Conservation (phyloP, 768 basidiomycete genomes). For the Fomitopsis pulvina region DNA sequence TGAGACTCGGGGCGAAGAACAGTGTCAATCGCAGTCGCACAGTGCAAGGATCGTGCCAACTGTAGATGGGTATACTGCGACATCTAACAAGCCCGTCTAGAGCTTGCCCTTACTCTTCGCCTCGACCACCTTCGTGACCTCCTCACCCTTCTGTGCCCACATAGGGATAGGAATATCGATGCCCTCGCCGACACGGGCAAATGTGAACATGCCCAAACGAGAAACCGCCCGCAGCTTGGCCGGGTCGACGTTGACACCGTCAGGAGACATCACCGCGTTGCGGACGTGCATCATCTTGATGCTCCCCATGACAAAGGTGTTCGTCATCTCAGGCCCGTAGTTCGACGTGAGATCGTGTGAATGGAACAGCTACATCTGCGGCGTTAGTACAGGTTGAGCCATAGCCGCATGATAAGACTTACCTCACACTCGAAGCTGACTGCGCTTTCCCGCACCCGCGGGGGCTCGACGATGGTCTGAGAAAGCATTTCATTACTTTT, state of each 20-base stretch:
- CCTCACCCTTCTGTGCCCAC: constrained; percentile 33
- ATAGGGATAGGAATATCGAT: constrained; percentile 35
- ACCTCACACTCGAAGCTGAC: constrained; percentile 43
- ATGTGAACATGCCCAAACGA: constrained; percentile 34
- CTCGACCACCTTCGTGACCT: not conserved
- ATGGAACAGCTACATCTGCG: constrained; percentile 25
- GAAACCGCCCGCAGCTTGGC: constrained; percentile 30
- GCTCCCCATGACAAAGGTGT: constrained; percentile 30
- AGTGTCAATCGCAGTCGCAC: no score
- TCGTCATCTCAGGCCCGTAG: constrained; percentile 17
- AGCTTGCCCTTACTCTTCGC: constrained; percentile 2
- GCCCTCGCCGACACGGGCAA: constrained; percentile 21
- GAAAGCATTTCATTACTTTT: not conserved
- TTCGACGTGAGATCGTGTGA: constrained; percentile 28
- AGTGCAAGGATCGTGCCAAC: no score
- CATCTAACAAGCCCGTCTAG: not conserved
- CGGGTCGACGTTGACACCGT: constrained; percentile 29
- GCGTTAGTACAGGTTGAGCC: constrained; percentile 9
- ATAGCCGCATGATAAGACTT: constrained; percentile 2
- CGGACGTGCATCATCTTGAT: constrained; percentile 38
- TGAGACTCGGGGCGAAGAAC: no score
- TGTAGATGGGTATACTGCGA: not conserved
- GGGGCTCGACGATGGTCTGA: constrained; percentile 32
- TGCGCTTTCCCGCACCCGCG: constrained; percentile 39
- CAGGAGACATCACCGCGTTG: constrained; percentile 30